Conservation (phyloP, 805 yeast species). For the Hanseniaspora taiwanica region DNA sequence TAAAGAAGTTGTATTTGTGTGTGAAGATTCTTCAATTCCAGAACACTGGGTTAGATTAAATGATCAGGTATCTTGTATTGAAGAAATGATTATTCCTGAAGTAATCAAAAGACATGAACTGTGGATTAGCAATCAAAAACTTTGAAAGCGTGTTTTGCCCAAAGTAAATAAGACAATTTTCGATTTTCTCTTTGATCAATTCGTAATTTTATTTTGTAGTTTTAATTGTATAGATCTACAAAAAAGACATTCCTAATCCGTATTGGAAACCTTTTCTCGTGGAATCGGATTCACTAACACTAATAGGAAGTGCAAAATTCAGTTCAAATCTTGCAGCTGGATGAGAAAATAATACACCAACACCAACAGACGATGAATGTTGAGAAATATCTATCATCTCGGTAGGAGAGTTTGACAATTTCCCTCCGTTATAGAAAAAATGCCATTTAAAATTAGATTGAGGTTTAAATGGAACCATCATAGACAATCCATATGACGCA, state of each 20-base stretch:
- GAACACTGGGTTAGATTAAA: conserved; percentile 38
- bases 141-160: not conserved
- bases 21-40: conserved; percentile 7
- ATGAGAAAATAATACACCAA: conserved; percentile 48
- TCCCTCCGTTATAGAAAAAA: conserved; percentile 54
- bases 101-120: conserved; percentile 48
- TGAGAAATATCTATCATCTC: conserved; percentile 17
- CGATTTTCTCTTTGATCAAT: no score
- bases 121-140: conserved; percentile 35
- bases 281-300: conserved; percentile 35
- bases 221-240: conserved; percentile 22
- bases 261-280: conserved; percentile 54
- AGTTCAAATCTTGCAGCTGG: conserved; percentile 59
- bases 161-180: no score
- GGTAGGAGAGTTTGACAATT: conserved; percentile 26
- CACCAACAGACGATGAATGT: conserved; percentile 42
- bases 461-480: conserved; percentile 45
- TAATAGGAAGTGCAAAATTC: conserved; percentile 48
- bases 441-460: conserved; percentile 49
- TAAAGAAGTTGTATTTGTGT: conserved; percentile 73
- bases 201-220: not conserved
- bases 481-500: conserved; percentile 40
- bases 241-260: conserved; percentile 48
- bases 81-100: conserved; percentile 65
- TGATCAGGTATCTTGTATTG: conserved; percentile 41